phyloP scores from a whole-genome alignment of 352 stramenopile species.

The Globisporangium nunn region DNA sequence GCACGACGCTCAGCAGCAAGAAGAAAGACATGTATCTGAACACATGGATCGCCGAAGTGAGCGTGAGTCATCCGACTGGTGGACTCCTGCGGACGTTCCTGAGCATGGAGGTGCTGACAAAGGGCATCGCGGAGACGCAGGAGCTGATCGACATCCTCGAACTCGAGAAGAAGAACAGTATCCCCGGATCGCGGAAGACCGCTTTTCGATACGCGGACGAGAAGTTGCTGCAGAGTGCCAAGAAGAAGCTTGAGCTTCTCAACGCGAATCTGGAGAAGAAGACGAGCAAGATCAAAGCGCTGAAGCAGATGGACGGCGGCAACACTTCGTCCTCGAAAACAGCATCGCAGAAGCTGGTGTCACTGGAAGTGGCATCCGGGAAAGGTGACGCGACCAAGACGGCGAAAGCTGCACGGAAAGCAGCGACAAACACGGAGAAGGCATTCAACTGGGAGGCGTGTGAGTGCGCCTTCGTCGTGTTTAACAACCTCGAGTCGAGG shows the following conservation, averaged over 20 bases:
- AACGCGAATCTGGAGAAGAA: constrained; percentile 38
- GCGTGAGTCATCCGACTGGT: constrained; percentile 65
- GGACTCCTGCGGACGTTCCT: constrained; percentile 68
- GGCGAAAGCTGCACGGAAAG: constrained; percentile 16
- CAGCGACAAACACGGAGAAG: constrained; percentile 20
- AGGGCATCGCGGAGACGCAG: constrained; percentile 47
- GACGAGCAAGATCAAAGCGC: constrained; percentile 53
- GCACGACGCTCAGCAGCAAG: constrained; percentile 16
- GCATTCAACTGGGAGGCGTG: constrained; percentile 57
- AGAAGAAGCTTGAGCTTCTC: constrained; percentile 24
- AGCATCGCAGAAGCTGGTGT: constrained; percentile 1
- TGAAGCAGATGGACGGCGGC: constrained; percentile 24
- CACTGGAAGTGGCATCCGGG: neutral
- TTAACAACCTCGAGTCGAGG: constrained; percentile 80
- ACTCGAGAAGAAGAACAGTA: constrained; percentile 24
- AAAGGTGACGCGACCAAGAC: constrained; percentile 1
- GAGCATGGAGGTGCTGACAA: constrained; percentile 58
- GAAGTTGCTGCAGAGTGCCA: constrained; percentile 25
- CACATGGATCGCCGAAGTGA: constrained; percentile 86
- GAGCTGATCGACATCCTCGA: constrained; percentile 46
- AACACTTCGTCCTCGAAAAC: neutral
- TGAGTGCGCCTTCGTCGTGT: constrained; percentile 82
- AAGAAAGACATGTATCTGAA: constrained; percentile 62
- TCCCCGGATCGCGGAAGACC: constrained; percentile 19
- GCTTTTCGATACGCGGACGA: constrained; percentile 30